phyloP scores from a whole-genome alignment of 257 asterid species.

The Anisodus tanguticus region DNA sequence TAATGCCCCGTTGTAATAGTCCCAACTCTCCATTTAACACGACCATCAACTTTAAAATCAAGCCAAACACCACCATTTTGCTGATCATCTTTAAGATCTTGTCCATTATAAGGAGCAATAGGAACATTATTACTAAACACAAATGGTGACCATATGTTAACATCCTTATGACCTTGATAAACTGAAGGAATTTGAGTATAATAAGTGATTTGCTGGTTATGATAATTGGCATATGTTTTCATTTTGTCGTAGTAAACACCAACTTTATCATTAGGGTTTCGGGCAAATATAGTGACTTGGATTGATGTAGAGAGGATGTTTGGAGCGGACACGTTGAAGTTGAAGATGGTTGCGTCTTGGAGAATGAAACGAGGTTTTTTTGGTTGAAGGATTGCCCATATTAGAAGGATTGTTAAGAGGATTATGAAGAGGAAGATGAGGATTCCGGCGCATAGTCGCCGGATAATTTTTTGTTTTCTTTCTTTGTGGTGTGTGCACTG shows the following conservation, averaged over 20 bases:
- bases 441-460: conserved; percentile 45
- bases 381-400: conserved; percentile 85
- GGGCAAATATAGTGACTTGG: conserved; percentile 75
- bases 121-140: conserved; percentile 68
- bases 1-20: conserved; percentile 63
- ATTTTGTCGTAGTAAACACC: conserved; percentile 76
- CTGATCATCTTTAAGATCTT: conserved; percentile 58
- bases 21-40: conserved; percentile 79
- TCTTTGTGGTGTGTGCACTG: conserved; percentile 74
- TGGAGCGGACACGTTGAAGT: conserved; percentile 79
- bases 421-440: conserved; percentile 55
- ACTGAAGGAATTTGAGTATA: conserved; percentile 67
- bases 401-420: conserved; percentile 57
- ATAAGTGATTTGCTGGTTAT: conserved; percentile 76
- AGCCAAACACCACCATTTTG: conserved; percentile 59
- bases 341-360: conserved; percentile 94
- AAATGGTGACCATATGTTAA: conserved; percentile 86
- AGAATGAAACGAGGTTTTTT: conserved; percentile 75
- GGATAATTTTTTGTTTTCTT: conserved; percentile 36
- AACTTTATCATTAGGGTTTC: conserved; percentile 69
- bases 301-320: conserved; percentile 77
- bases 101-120: conserved; percentile 77
- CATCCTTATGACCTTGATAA: conserved; percentile 87
- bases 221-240: conserved; percentile 62
- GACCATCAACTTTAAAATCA: conserved; percentile 62